Conservation (phyloP, 2,329 filamentous ascomycete species). For the Aspergillus aculeatus region DNA sequence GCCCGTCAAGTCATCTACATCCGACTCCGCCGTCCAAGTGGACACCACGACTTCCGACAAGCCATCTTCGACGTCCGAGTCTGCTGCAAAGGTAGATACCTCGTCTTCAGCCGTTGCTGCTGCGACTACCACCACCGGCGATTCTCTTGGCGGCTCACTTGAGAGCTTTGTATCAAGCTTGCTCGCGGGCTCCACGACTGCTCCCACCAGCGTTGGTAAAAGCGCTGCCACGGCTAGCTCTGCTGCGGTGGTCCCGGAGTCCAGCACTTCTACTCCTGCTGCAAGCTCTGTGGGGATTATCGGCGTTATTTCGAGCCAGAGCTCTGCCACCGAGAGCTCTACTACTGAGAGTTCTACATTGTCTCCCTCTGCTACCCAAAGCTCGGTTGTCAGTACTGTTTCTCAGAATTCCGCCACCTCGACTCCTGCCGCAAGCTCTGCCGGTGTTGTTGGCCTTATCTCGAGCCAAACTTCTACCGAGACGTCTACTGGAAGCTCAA, state of each 20-base stretch:
- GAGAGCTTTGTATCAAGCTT: constrained; percentile 4
- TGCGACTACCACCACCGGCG: background rate
- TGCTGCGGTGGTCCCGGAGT: background rate
- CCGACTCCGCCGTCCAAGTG: background rate
- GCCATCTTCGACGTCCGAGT: background rate
- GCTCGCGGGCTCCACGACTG: background rate
- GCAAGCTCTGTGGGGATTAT: constrained; percentile 1
- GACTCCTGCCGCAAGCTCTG: no score
- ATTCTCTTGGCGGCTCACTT: background rate
- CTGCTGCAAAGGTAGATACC: background rate
- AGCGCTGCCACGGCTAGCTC: background rate
- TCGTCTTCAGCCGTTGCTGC: background rate
- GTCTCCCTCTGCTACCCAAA: no score
- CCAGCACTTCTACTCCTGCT: background rate
- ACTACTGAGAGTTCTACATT: no score
- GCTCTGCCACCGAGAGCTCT: background rate
- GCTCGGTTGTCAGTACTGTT: no score
- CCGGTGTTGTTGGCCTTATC: no score
- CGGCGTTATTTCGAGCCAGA: background rate
- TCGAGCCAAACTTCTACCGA: no score
- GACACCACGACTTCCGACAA: background rate
- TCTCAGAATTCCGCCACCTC: no score
- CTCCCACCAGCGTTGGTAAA: background rate
- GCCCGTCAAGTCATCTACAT: background rate
- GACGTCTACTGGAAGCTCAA: no score